Evolutionary conservation across 805 yeast species (phyloP).

Genomic region (Kodamaea laetipori): DNA sequence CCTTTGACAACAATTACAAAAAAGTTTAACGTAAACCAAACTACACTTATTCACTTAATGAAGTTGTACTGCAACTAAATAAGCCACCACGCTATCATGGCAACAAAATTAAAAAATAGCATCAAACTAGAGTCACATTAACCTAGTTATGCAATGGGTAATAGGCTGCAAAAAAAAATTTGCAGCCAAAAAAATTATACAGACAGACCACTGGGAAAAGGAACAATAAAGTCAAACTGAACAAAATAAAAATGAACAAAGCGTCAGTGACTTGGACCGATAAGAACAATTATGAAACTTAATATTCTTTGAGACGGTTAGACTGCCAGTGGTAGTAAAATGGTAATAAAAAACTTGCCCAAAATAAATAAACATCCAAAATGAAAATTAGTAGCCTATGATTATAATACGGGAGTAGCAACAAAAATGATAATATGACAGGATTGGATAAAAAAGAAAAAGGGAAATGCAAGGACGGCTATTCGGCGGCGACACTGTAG

Average conservation of each 20-base stretch:
- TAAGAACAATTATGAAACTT: conserved; percentile 3
- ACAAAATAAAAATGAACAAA: neutral
- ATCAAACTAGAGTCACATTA: neutral
- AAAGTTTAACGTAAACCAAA: too few species aligned
- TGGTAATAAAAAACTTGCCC: conserved; percentile 2
- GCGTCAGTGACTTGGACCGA: conserved; percentile 3
- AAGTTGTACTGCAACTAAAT: too few species aligned
- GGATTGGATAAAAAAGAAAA: neutral
- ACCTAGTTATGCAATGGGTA: neutral
- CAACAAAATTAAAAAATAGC: neutral
- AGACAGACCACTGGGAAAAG: conserved; percentile 7
- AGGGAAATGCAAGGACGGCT: conserved; percentile 1
- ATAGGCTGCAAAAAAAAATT: conserved; percentile 3
- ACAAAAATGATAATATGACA: too few species aligned
- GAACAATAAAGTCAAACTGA: conserved; percentile 1
- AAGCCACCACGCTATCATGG: conserved; percentile 1
- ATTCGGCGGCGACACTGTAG: conserved; percentile 9
- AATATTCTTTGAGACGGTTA: conserved; percentile 3
- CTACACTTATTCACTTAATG: too few species aligned
- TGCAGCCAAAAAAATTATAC: conserved; percentile 7
- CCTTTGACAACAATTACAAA: too few species aligned
- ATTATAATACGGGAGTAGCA: conserved; percentile 4
- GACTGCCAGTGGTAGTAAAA: conserved; percentile 1
- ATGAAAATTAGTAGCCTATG: conserved; percentile 5
- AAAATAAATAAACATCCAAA: conserved; percentile 6